These are phyloP conservation scores for Xylaria digitata DNA, from an alignment of 2,329 filamentous ascomycete species.

Conservation along the genomic window DNA sequence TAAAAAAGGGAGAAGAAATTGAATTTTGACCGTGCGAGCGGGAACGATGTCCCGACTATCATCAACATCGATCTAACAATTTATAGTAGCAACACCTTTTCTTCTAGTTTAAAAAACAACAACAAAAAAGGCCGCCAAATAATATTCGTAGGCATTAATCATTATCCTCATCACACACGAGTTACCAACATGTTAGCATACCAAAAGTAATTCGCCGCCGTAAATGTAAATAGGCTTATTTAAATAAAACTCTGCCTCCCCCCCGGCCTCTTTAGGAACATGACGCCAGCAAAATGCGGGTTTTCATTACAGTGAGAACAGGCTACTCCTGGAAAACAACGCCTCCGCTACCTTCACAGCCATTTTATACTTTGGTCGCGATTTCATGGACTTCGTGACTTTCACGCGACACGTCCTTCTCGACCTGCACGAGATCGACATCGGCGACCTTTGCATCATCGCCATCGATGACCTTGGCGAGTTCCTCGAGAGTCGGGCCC, in stretches of 20 bases:
- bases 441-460: constrained; percentile 63
- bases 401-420: constrained; percentile 55
- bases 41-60: constrained; percentile 8
- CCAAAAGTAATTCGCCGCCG: constrained; percentile 11
- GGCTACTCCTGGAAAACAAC: constrained; percentile 5
- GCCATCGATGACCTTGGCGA: constrained; percentile 74
- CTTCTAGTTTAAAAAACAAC: no score
- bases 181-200: constrained; percentile 12
- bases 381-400: constrained; percentile 48
- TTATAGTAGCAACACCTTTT: constrained; percentile 3
- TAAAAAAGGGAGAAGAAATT: background rate
- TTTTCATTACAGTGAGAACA: constrained; percentile 27
- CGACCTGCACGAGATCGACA: constrained; percentile 58
- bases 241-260: background rate
- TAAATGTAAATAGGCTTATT: constrained; percentile 7
- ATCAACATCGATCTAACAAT: constrained; percentile 2
- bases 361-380: constrained; percentile 45
- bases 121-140: background rate
- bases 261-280: constrained; percentile 22
- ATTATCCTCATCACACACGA: constrained; percentile 25
- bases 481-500: constrained; percentile 73
- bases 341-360: background rate
- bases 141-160: background rate
- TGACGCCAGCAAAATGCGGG: constrained; percentile 34
- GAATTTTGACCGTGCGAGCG: constrained; percentile 14